Evolutionary conservation across 1,284 basidiomycete genomes (phyloP).

Genomic region (Tylopilus microsporus): DNA sequence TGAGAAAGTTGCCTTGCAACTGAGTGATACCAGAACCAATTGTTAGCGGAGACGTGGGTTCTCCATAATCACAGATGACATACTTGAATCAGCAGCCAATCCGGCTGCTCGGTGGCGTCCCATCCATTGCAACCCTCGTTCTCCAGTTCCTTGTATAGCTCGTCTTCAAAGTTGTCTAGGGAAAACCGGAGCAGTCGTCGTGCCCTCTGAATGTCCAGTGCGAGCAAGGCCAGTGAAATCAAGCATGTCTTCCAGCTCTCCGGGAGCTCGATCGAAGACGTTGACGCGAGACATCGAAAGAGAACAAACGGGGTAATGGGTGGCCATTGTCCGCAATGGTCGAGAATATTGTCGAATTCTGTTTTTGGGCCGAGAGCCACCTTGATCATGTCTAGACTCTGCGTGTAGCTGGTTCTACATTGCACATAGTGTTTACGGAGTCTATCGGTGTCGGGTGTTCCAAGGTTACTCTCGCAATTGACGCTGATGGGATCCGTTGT

Average conservation of each 20-base stretch:
- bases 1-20: conserved; percentile 42
- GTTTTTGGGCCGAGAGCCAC: conserved; percentile 10
- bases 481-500: neutral
- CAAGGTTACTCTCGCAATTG: neutral
- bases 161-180: conserved; percentile 18
- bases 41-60: neutral
- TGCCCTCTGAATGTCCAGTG: conserved; percentile 33
- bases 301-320: conserved; percentile 25
- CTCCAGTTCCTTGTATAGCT: conserved; percentile 35
- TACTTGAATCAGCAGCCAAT: conserved; percentile 50
- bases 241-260: conserved; percentile 31
- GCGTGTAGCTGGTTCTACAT: conserved; percentile 2
- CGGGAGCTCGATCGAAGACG: conserved; percentile 2
- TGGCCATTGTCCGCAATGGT: conserved; percentile 30
- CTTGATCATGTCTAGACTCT: conserved; percentile 10
- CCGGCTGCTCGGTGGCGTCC: conserved; percentile 21
- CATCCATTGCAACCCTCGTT: conserved; percentile 23
- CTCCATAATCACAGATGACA: neutral
- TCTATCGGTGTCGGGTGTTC: conserved; percentile 2
- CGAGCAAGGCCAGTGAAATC: conserved; percentile 10
- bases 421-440: conserved; percentile 7
- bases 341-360: conserved; percentile 15
- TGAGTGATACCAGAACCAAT: conserved; percentile 13
- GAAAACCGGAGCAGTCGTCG: conserved; percentile 12
- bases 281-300: conserved; percentile 25